Conservation (phyloP, 192 early-diverging fungal species). For the Umbelopsis sp. region DNA sequence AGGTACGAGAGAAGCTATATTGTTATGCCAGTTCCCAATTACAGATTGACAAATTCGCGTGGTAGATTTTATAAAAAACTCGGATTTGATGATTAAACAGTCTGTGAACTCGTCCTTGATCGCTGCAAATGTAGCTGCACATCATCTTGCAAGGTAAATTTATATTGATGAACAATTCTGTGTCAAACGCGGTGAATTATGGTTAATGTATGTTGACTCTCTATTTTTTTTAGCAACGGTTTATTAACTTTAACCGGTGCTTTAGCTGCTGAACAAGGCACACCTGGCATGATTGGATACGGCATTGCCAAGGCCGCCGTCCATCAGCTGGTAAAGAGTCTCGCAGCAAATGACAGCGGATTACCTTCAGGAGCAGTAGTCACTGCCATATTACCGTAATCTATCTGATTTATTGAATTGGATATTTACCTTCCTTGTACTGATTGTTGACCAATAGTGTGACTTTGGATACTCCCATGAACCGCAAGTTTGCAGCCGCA, state of each 20-base stretch:
- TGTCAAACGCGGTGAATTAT: background rate
- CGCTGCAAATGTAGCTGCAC: constrained; percentile 78
- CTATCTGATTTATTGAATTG: background rate
- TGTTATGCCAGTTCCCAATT: background rate
- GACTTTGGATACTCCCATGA: constrained; percentile 89
- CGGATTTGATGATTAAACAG: constrained; percentile 80
- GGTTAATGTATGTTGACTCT: too few species aligned
- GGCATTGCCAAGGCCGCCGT: constrained; percentile 93
- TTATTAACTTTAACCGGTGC: constrained; percentile 83
- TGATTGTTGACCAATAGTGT: constrained; percentile 38
- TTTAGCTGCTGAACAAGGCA: constrained; percentile 66
- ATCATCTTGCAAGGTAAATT: constrained; percentile 67
- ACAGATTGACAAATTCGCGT: background rate
- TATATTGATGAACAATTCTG: background rate
- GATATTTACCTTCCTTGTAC: background rate
- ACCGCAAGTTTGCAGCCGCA: constrained; percentile 81
- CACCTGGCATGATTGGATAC: constrained; percentile 85
- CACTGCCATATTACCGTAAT: constrained; percentile 69
- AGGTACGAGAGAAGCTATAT: constrained; percentile 33
- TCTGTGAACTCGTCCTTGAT: constrained; percentile 82
- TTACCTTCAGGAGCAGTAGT: constrained; percentile 69
- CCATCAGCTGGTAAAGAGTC: constrained; percentile 83
- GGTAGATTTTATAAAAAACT: constrained; percentile 66
- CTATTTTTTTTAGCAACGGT: constrained; percentile 49
- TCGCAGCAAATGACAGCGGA: constrained; percentile 72